Evolutionary conservation across 345 rosid species (phyloP).

Genomic region (Turritis glabra): DNA sequence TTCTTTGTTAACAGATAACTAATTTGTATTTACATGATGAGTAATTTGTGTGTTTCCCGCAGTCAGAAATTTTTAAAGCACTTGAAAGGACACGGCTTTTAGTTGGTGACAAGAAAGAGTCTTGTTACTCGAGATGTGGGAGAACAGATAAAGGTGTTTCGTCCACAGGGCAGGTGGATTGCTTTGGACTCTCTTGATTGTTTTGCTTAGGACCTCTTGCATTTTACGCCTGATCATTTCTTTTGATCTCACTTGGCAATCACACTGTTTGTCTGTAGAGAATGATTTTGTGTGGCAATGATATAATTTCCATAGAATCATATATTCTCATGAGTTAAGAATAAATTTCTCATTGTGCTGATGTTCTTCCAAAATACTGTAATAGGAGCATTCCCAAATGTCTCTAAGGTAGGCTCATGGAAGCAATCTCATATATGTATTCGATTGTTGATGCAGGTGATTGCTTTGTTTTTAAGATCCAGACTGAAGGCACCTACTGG

Average conservation of each 20-base stretch:
- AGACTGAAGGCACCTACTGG: conserved; percentile 49
- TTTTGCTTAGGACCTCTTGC: neutral
- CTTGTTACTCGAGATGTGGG: conserved; percentile 86
- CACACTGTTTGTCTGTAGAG: neutral
- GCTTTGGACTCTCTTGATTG: neutral
- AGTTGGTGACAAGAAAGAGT: conserved; percentile 73
- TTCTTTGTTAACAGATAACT: neutral
- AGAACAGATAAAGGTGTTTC: conserved; percentile 97
- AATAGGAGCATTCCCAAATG: conserved; percentile 1
- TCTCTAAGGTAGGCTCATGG: neutral
- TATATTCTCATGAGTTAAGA: neutral
- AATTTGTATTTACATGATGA: neutral
- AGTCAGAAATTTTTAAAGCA: conserved; percentile 93
- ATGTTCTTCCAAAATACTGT: neutral
- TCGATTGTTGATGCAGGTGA: conserved; percentile 62
- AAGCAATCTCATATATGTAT: conserved; percentile 16
- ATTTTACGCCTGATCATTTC: neutral
- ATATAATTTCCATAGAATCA: neutral
- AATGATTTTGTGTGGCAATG: conserved; percentile 11
- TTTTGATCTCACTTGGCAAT: neutral
- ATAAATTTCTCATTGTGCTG: neutral
- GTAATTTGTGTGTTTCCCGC: conserved; percentile 28
- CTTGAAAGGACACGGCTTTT: conserved; percentile 77
- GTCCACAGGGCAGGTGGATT: conserved; percentile 86
- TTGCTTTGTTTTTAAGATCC: conserved; percentile 77